Conservation (phyloP, 2,329 filamentous ascomycete species). For the Aspergillus persii region DNA sequence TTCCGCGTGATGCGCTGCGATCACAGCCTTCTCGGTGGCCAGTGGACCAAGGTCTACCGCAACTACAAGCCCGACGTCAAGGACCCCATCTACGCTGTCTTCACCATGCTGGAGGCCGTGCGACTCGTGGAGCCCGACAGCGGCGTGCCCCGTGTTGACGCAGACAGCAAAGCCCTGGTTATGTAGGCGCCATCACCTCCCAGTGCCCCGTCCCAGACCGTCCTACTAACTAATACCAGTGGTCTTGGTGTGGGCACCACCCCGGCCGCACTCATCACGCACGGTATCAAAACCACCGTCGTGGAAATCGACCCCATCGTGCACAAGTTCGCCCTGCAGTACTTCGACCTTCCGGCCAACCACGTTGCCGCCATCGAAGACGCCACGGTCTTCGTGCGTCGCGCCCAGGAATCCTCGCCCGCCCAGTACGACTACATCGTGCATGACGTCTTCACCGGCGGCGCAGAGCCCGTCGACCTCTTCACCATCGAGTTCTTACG, state of each 20-base stretch:
- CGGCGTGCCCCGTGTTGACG: conserved; percentile 48
- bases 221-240: conserved; percentile 43
- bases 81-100: conserved; percentile 94
- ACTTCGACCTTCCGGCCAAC: conserved; percentile 76
- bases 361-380: conserved; percentile 80
- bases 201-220: neutral
- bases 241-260: conserved; percentile 92
- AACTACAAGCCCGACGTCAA: conserved; percentile 57
- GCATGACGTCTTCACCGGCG: conserved; percentile 96
- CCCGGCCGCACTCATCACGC: conserved; percentile 78
- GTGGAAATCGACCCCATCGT: conserved; percentile 93
- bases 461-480: conserved; percentile 81
- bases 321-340: conserved; percentile 74
- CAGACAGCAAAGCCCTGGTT: conserved; percentile 75
- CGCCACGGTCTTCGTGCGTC: conserved; percentile 66
- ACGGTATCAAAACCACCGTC: conserved; percentile 88
- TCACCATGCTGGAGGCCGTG: conserved; percentile 90
- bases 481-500: conserved; percentile 84
- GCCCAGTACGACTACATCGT: conserved; percentile 82
- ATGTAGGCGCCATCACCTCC: conserved; percentile 58
- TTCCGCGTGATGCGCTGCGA: conserved; percentile 88
- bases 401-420: conserved; percentile 48
- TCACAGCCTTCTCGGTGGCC: conserved; percentile 87
- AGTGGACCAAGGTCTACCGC: conserved; percentile 65
- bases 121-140: conserved; percentile 66